These are phyloP conservation scores for Salisapilia sapeloensis DNA, from an alignment of 352 stramenopile genomes.

Conservation along the genomic window DNA sequence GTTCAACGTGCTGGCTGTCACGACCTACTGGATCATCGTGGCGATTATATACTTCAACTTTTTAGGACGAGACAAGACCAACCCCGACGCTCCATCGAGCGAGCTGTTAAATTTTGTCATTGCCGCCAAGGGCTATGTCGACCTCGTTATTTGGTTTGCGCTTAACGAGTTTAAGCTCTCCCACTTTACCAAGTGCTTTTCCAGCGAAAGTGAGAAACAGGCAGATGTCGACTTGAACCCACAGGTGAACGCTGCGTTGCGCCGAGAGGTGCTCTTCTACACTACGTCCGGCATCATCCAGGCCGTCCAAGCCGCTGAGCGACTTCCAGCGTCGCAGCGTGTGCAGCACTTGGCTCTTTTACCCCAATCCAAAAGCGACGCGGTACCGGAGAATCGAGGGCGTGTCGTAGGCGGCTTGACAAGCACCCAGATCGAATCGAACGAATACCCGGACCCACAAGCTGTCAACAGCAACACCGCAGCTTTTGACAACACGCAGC, in stretches of 20 bases:
- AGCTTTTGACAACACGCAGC: constrained; percentile 57
- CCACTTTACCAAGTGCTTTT: constrained; percentile 53
- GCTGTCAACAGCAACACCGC: constrained; percentile 16
- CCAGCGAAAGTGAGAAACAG: constrained; percentile 26
- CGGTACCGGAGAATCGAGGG: background rate
- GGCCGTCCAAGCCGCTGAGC: constrained; percentile 63
- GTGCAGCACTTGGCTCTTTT: constrained; percentile 73
- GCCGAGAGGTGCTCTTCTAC: constrained; percentile 81
- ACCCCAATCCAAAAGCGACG: constrained; percentile 36
- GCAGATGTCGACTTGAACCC: constrained; percentile 73
- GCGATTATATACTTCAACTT: constrained; percentile 68
- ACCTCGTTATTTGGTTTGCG: constrained; percentile 80
- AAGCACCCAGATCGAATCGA: background rate
- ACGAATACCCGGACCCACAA: constrained; percentile 30
- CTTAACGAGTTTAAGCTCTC: constrained; percentile 74
- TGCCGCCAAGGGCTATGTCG: constrained; percentile 73
- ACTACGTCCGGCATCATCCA: constrained; percentile 82
- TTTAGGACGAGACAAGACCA: constrained; percentile 32
- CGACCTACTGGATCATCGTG: constrained; percentile 77
- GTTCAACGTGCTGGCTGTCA: constrained; percentile 81
- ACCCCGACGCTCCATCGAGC: constrained; percentile 24
- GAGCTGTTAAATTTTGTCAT: constrained; percentile 81
- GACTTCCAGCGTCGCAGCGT: constrained; percentile 47
- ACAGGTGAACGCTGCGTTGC: constrained; percentile 76
- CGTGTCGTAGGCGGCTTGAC: constrained; percentile 3